phyloP scores from a whole-genome alignment of 2,329 filamentous ascomycete genomes.

The Lizonia empirigonia region DNA sequence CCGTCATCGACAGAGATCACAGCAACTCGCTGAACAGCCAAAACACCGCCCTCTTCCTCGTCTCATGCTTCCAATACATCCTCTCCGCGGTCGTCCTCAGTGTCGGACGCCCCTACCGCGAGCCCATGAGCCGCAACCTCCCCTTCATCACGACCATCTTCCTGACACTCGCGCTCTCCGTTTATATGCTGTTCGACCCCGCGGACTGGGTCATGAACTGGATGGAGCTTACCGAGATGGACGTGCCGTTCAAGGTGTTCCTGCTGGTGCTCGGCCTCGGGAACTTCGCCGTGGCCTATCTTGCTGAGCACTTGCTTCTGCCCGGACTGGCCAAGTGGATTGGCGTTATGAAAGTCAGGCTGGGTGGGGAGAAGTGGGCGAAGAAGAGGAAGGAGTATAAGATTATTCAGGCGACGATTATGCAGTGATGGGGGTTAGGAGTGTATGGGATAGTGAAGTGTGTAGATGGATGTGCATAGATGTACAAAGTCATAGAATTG shows the following conservation, averaged over 20 bases:
- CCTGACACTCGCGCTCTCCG: constrained; percentile 68
- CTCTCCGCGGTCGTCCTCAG: constrained; percentile 86
- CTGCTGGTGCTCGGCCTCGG: constrained; percentile 71
- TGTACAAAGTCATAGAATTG: too few species aligned
- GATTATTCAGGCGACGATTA: constrained; percentile 59
- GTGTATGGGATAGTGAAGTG: too few species aligned
- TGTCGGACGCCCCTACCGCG: constrained; percentile 88
- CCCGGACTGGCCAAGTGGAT: constrained; percentile 70
- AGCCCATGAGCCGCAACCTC: constrained; percentile 77
- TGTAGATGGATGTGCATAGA: too few species aligned
- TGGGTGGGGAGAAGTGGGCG: constrained; percentile 53
- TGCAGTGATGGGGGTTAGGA: constrained; percentile 30
- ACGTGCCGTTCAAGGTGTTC: constrained; percentile 72
- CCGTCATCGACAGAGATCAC: constrained; percentile 75
- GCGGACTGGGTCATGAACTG: constrained; percentile 69
- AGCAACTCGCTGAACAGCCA: constrained; percentile 90
- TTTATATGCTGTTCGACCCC: constrained; percentile 82
- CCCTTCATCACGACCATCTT: constrained; percentile 83
- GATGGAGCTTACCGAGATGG: constrained; percentile 87
- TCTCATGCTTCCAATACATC: constrained; percentile 95
- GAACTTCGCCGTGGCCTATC: constrained; percentile 72
- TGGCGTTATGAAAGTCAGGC: constrained; percentile 65
- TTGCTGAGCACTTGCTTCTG: constrained; percentile 74
- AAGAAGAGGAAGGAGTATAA: constrained; percentile 89
- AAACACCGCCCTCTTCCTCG: constrained; percentile 87